A percentile compares a stretch with the other conserved stretches of the same genome.
phyloP scores from a whole-genome alignment of 805 yeast species.

The Candida suzukii region DNA sequence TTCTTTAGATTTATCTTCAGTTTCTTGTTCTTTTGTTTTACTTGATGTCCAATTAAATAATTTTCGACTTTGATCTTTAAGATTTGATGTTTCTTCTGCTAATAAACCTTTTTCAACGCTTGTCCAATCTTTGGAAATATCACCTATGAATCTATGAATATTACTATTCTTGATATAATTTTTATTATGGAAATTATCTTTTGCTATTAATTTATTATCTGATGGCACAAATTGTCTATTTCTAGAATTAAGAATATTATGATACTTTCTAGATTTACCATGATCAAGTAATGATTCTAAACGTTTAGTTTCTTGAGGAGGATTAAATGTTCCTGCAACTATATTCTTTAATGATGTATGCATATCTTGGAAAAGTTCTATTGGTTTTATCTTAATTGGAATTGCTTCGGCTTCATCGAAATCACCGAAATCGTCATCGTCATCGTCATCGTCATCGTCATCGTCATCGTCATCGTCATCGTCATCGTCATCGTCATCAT shows the following conservation, averaged over 20 bases:
- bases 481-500: neutral
- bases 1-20: neutral
- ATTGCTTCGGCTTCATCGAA: constrained; percentile 11
- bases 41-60: constrained; percentile 14
- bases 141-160: constrained; percentile 6
- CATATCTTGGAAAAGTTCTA: constrained; percentile 4
- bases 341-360: constrained; percentile 4
- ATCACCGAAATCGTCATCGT: constrained; percentile 19
- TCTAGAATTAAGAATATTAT: constrained; percentile 7
- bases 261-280: constrained; percentile 6
- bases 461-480: neutral
- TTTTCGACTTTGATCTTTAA: constrained; percentile 1
- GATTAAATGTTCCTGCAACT: neutral
- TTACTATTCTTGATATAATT: constrained; percentile 10
- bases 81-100: constrained; percentile 1
- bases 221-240: constrained; percentile 3
- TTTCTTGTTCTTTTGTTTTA: neutral
- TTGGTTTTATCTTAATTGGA: neutral
- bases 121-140: constrained; percentile 18
- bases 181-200: constrained; percentile 14
- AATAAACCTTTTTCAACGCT: constrained; percentile 19
- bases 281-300: neutral
- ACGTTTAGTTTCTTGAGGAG: neutral
- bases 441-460: constrained; percentile 3
- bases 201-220: neutral